Evolutionary conservation across 1,284 basidiomycete genomes (phyloP).

Genomic region (Malassezia furfur): DNA sequence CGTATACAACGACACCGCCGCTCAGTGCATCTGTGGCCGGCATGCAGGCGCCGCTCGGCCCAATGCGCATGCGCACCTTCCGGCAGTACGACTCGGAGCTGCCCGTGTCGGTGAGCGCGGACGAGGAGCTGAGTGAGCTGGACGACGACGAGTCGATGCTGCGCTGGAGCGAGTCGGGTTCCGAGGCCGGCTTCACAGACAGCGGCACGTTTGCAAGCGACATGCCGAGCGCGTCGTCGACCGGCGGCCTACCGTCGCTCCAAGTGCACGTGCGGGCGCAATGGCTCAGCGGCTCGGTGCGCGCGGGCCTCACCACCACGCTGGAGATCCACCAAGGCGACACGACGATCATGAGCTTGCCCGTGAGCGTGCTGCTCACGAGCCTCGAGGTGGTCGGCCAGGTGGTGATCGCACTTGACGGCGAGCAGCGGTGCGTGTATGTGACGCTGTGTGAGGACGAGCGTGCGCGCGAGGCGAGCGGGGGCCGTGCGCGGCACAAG

Average conservation of each 20-base stretch:
- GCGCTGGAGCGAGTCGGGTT: constrained; percentile 15
- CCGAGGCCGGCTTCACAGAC: constrained; percentile 14
- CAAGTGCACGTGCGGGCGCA: constrained; percentile 34
- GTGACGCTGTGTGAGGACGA: constrained; percentile 58
- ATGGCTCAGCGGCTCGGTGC: constrained; percentile 36
- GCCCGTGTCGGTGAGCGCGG: constrained; percentile 13
- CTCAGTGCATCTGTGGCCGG: neutral
- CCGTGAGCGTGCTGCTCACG: constrained; percentile 79
- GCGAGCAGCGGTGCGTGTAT: constrained; percentile 65
- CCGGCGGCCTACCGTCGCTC: constrained; percentile 23
- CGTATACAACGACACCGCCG: neutral
- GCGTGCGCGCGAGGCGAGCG: constrained; percentile 25
- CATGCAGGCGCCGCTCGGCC: neutral
- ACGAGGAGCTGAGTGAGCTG: constrained; percentile 23
- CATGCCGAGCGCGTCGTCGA: neutral
- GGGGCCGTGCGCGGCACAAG: constrained; percentile 56
- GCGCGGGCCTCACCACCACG: constrained; percentile 70
- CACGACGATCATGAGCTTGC: constrained; percentile 86
- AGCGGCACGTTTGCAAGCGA: neutral
- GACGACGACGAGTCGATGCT: constrained; percentile 8
- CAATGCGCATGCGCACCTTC: constrained; percentile 13
- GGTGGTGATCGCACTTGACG: constrained; percentile 81
- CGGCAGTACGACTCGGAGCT: constrained; percentile 16
- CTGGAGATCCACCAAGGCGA: constrained; percentile 93
- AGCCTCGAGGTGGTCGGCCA: constrained; percentile 78